Conservation (phyloP, 768 basidiomycete genomes). For the Punctularia strigosozonata region DNA sequence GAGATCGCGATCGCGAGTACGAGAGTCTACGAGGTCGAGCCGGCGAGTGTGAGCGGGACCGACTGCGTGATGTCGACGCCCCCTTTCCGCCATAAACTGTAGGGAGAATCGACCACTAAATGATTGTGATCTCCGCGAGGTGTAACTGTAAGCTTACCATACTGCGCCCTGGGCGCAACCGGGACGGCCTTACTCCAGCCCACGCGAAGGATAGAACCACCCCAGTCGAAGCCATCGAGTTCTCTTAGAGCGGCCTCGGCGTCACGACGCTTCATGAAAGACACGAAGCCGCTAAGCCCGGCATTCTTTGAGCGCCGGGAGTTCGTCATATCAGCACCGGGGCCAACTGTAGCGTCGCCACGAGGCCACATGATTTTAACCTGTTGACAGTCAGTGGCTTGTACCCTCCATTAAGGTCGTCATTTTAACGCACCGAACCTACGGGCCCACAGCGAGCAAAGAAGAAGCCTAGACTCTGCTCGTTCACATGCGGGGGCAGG, state of each 20-base stretch:
- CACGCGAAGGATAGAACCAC: slow-evolving; percentile 74
- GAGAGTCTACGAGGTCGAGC: slow-evolving; percentile 16
- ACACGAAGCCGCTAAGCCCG: slow-evolving; percentile 91
- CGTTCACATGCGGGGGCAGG: slow-evolving; percentile 77
- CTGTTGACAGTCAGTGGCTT: no score
- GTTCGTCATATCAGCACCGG: slow-evolving; percentile 66
- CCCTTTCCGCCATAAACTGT: not conserved
- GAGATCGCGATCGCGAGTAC: slow-evolving; percentile 19
- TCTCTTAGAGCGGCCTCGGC: slow-evolving; percentile 84
- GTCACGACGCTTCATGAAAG: slow-evolving; percentile 88
- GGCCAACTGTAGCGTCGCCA: slow-evolving; percentile 52
- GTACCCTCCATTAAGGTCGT: no score
- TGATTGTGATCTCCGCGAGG: slow-evolving; percentile 2
- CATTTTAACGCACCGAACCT: no score
- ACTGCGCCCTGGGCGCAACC: slow-evolving; percentile 66
- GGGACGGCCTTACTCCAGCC: slow-evolving; percentile 98
- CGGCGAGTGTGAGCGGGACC: not conserved
- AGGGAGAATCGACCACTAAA: slow-evolving; percentile 5
- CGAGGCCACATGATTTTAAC: slow-evolving; percentile 99
- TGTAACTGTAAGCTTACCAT: slow-evolving; percentile 38
- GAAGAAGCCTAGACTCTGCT: slow-evolving; percentile 75
- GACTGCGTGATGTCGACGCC: not conserved
- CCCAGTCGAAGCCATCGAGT: slow-evolving; percentile 92
- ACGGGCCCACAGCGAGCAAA: slow-evolving; percentile 92
- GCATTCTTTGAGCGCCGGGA: slow-evolving; percentile 58